Evolutionary conservation across 2,329 filamentous ascomycete species (phyloP).

Genomic region (Ophiostoma himal-ulmi): DNA sequence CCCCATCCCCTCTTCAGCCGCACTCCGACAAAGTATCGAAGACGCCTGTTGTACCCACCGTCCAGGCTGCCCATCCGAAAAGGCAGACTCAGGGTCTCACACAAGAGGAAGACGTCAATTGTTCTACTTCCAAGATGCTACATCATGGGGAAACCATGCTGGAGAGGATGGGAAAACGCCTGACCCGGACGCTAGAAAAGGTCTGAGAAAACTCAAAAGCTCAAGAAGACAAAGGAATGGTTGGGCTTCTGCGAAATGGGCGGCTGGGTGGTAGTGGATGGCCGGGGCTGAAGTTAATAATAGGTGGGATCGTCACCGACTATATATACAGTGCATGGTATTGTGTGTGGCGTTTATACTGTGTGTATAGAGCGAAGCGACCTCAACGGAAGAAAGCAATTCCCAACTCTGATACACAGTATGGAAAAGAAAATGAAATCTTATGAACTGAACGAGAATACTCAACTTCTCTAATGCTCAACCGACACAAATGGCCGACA

Average conservation of each 20-base stretch:
- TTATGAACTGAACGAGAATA: no score
- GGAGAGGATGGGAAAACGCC: neutral
- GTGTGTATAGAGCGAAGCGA: neutral
- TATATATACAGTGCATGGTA: neutral
- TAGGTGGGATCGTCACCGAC: neutral
- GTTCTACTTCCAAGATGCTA: neutral
- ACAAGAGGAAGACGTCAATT: neutral
- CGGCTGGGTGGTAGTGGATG: neutral
- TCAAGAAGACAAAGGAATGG: neutral
- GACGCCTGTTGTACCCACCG: neutral
- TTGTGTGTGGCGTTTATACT: neutral
- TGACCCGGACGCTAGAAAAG: neutral
- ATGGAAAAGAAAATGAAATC: no score
- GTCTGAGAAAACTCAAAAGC: no score
- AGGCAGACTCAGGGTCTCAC: neutral
- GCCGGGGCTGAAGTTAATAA: neutral
- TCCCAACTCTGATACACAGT: no score
- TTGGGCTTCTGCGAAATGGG: neutral
- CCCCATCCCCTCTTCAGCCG: neutral
- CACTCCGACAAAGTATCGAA: neutral
- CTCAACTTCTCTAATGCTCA: no score
- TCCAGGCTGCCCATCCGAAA: neutral
- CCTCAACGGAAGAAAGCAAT: no score
- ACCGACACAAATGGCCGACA: no score
- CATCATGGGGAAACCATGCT: neutral